phyloP scores from a whole-genome alignment of 192 early-diverging fungal genomes.

The Backusella tarrabulga region DNA sequence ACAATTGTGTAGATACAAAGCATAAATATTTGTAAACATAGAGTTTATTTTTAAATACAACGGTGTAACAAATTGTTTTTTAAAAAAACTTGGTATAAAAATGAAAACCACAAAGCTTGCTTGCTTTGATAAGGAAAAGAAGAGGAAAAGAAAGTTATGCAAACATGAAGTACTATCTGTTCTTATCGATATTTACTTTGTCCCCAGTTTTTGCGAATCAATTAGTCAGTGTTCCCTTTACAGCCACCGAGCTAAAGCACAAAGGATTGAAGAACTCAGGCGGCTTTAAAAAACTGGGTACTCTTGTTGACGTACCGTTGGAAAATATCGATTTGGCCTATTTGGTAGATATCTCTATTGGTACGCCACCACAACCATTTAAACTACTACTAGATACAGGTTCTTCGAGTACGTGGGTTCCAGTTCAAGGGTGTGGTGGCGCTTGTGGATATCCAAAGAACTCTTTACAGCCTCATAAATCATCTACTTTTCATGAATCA shows the following conservation, averaged over 20 bases:
- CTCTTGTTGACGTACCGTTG: slow-evolving; percentile 1
- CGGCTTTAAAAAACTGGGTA: slow-evolving; percentile 1
- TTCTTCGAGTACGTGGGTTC: slow-evolving; percentile 35
- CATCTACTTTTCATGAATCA: slow-evolving; percentile 8
- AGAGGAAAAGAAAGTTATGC: neutral
- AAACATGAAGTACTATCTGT: neutral
- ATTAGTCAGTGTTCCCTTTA: slow-evolving; percentile 17
- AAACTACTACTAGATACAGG: slow-evolving; percentile 36
- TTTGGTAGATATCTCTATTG: slow-evolving; percentile 21
- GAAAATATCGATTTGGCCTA: slow-evolving; percentile 25
- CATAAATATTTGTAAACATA: neutral
- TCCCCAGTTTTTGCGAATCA: neutral
- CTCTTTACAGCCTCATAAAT: neutral
- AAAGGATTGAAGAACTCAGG: neutral
- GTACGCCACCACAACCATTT: slow-evolving; percentile 36
- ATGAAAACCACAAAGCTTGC: neutral
- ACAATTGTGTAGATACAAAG: neutral
- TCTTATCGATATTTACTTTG: neutral
- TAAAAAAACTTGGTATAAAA: neutral
- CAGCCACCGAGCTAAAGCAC: neutral
- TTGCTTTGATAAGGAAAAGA: neutral
- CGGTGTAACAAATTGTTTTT: neutral
- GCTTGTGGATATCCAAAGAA: slow-evolving; percentile 29
- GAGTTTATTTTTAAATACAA: slow-evolving; percentile 5
- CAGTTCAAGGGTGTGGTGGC: slow-evolving; percentile 18